Evolutionary conservation across 306 rosid species (phyloP).

Genomic region (Glycyrrhiza uralensis): DNA sequence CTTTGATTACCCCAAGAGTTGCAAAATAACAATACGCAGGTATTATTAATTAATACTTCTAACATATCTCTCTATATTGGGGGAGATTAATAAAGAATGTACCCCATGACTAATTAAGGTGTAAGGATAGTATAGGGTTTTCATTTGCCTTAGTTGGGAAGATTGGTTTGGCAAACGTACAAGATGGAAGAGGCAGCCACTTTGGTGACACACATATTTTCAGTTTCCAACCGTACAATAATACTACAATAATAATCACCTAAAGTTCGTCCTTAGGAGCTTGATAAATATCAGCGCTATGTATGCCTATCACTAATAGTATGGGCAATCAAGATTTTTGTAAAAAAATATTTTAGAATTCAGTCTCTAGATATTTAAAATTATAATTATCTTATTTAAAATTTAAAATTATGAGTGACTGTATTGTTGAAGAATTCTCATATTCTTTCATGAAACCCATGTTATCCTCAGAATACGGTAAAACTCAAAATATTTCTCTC

Average conservation of each 20-base stretch:
- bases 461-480: too few relatives aligned
- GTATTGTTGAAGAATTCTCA: too few relatives aligned
- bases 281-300: slow-evolving; percentile 41
- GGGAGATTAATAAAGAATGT: not conserved
- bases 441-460: too few relatives aligned
- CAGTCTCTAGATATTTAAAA: too few relatives aligned
- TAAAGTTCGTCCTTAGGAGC: slow-evolving; percentile 25
- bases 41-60: not conserved
- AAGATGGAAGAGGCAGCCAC: slow-evolving; percentile 21
- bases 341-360: too few relatives aligned
- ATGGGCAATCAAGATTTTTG: too few relatives aligned
- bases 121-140: slow-evolving; percentile 23
- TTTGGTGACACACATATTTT: not conserved
- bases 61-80: too few relatives aligned
- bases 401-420: too few relatives aligned
- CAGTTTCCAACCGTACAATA: slow-evolving; percentile 31
- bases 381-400: too few relatives aligned
- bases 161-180: slow-evolving; percentile 16
- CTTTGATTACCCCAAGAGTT: not conserved
- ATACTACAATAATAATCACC: slow-evolving; percentile 32
- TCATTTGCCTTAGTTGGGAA: slow-evolving; percentile 23
- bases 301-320: slow-evolving; percentile 37
- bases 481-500: too few relatives aligned
- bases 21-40: not conserved
- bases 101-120: not conserved